Conservation (phyloP, 192 early-diverging fungal species). For the Chytriomyces hyalinus region DNA sequence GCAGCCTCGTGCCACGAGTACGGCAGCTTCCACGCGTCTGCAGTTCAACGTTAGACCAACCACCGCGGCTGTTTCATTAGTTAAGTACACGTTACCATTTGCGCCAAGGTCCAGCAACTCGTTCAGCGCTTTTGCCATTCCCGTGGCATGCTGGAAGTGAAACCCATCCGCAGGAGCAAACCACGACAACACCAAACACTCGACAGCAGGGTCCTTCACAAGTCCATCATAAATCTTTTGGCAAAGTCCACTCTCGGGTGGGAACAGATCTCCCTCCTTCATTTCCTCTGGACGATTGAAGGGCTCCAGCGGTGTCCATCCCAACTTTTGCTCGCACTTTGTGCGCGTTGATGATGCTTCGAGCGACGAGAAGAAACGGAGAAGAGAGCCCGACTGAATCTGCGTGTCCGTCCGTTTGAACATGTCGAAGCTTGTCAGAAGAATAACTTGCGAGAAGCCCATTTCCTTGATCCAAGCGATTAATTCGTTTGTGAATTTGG, state of each 20-base stretch:
- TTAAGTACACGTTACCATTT: not conserved
- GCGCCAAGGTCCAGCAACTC: not conserved
- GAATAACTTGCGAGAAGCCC: not conserved
- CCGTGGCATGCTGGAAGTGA: conserved; percentile 3
- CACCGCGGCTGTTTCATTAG: not conserved
- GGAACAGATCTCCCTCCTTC: not conserved
- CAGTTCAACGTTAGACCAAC: not conserved
- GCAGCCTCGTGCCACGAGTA: conserved; percentile 9
- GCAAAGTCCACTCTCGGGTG: not conserved
- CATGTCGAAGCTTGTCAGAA: conserved; percentile 10
- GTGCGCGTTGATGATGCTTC: too few relatives aligned
- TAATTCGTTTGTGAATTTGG: not conserved
- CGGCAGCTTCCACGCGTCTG: conserved; percentile 1
- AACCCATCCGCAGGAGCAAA: conserved; percentile 6
- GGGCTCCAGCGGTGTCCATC: not conserved
- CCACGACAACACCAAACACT: not conserved
- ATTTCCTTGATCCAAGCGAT: not conserved
- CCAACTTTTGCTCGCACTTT: not conserved
- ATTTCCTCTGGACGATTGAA: conserved; percentile 3
- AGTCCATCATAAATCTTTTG: conserved; percentile 7
- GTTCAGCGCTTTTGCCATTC: not conserved
- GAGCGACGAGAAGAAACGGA: not conserved
- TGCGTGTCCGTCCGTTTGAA: conserved; percentile 14
- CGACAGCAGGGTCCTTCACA: not conserved
- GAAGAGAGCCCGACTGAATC: not conserved